These are phyloP conservation scores for Phaeosphaeriaceae sp. DNA, from an alignment of 2,329 filamentous ascomycete genomes.

Conservation along the genomic window DNA sequence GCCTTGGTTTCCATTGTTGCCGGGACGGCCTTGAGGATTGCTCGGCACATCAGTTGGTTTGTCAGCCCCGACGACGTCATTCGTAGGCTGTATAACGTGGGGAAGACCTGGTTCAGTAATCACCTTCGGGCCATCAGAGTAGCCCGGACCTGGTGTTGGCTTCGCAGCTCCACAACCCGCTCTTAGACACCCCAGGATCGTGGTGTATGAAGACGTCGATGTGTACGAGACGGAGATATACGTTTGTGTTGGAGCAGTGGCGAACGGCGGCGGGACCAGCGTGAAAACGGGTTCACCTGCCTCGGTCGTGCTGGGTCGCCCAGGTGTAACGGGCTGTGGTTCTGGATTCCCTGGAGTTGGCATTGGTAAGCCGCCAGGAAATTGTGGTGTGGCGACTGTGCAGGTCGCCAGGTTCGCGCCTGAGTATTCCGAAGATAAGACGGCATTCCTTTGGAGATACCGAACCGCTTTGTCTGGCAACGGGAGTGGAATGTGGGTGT, in stretches of 20 bases:
- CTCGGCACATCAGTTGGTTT: neutral
- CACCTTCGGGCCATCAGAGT: neutral
- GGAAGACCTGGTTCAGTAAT: neutral
- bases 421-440: conserved; percentile 27
- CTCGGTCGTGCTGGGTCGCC: no score
- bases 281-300: neutral
- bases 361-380: neutral
- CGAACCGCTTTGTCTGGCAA: conserved; percentile 32
- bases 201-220: conserved; percentile 36
- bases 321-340: neutral
- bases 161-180: conserved; percentile 12
- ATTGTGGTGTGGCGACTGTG: conserved; percentile 8
- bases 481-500: conserved; percentile 10
- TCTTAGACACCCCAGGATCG: conserved; percentile 35
- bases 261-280: neutral
- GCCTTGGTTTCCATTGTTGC: neutral
- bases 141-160: neutral
- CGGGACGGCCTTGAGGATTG: neutral
- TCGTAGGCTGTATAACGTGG: neutral
- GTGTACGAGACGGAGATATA: conserved; percentile 35
- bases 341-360: neutral
- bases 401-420: conserved; percentile 42
- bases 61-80: neutral
- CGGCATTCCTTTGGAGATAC: conserved; percentile 29
- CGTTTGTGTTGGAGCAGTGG: conserved; percentile 21